These are phyloP conservation scores for Trametes hirsuta DNA, from an alignment of 1,284 basidiomycete genomes.

Conservation along the genomic window DNA sequence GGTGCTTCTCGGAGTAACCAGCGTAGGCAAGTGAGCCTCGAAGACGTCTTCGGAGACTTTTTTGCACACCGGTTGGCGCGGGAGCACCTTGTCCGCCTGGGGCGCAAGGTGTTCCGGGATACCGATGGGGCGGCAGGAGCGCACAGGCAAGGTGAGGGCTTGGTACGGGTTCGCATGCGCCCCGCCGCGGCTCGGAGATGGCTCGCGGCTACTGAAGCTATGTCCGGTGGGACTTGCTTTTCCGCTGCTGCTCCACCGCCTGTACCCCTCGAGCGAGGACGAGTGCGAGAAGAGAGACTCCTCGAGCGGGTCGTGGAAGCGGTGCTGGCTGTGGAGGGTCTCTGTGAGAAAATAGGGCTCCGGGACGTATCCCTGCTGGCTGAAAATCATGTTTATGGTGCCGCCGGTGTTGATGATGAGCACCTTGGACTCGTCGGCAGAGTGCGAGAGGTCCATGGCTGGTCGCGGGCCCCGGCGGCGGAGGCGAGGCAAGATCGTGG, in stretches of 20 bases:
- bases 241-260: conserved; percentile 59
- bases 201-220: conserved; percentile 31
- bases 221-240: conserved; percentile 19
- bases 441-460: conserved; percentile 50
- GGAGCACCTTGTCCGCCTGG: conserved; percentile 26
- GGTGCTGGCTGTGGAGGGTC: conserved; percentile 76
- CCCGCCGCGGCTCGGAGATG: conserved; percentile 26
- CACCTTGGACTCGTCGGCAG: conserved; percentile 74
- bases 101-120: conserved; percentile 42
- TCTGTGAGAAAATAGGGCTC: conserved; percentile 88
- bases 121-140: conserved; percentile 74
- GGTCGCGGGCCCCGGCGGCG: not conserved
- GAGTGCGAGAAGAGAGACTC: conserved; percentile 80
- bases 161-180: conserved; percentile 30
- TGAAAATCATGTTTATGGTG: conserved; percentile 86
- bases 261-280: conserved; percentile 70
- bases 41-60: conserved; percentile 63
- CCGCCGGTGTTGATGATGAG: conserved; percentile 86
- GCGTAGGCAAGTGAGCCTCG: conserved; percentile 69
- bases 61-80: conserved; percentile 47
- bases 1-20: conserved; percentile 75
- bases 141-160: conserved; percentile 62
- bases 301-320: conserved; percentile 85
- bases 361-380: conserved; percentile 81
- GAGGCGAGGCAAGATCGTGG: conserved; percentile 13